A percentile compares a stretch with the other conserved stretches of the same genome.
These are phyloP conservation scores for Sugiyamaella mastotermitis DNA, from an alignment of 805 yeast genomes.

Conservation along the genomic window DNA sequence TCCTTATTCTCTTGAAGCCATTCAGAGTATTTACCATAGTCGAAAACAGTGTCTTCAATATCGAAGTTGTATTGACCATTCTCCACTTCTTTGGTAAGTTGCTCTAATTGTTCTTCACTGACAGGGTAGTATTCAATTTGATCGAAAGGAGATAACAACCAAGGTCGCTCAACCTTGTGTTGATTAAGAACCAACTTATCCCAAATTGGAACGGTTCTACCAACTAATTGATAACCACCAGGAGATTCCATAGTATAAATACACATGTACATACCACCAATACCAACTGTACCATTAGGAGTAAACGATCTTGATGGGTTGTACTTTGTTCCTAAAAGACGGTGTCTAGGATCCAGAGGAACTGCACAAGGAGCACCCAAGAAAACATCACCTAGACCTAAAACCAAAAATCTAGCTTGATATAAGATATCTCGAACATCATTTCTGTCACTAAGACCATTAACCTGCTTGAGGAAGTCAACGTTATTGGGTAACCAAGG, in stretches of 20 bases:
- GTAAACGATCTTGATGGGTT: conserved; percentile 96
- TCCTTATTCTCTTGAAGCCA: conserved; percentile 73
- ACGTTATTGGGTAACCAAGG: conserved; percentile 99
- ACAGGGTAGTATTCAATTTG: conserved; percentile 94
- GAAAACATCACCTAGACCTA: conserved; percentile 96
- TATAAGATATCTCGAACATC: conserved; percentile 80
- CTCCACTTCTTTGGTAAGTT: conserved; percentile 61
- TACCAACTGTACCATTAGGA: conserved; percentile 95
- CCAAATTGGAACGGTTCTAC: conserved; percentile 97
- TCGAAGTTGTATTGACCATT: conserved; percentile 78
- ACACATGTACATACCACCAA: conserved; percentile 99
- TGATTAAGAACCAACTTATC: conserved; percentile 76
- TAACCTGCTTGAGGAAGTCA: conserved; percentile 86
- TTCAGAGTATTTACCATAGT: conserved; percentile 66
- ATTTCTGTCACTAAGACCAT: conserved; percentile 62
- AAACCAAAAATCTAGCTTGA: conserved; percentile 82
- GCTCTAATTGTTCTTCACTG: conserved; percentile 73
- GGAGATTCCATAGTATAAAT: conserved; percentile 97
- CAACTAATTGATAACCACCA: conserved; percentile 96
- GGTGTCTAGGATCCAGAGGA: conserved; percentile 94
- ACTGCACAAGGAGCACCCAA: conserved; percentile 98
- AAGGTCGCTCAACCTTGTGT: conserved; percentile 50
- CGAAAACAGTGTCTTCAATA: conserved; percentile 71
- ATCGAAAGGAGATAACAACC: conserved; percentile 90
- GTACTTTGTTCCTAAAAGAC: conserved; percentile 87